Percentiles rank a stretch among this genome's conserved stretches.
Evolutionary conservation across 208 protist genomes (phyloP).

Genomic region (Herpetomonas samuelpessoai): DNA sequence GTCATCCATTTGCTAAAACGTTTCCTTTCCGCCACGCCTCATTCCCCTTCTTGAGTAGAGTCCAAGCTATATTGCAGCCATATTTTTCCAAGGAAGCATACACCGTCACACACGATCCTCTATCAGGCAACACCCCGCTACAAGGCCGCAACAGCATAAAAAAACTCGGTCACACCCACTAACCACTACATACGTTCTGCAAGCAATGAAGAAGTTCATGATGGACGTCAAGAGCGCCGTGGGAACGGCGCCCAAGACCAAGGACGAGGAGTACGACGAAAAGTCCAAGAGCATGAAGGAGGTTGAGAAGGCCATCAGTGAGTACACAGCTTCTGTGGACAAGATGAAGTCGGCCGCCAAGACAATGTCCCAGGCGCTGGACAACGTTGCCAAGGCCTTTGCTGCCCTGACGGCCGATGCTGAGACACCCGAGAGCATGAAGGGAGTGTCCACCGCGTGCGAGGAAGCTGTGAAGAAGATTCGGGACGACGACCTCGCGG

Average conservation of each 20-base stretch:
- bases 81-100: no score
- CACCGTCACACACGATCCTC: no score
- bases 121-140: no score
- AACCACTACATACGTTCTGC: background rate
- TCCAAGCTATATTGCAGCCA: no score
- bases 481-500: constrained; percentile 5
- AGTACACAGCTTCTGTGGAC: constrained; percentile 26
- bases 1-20: no score
- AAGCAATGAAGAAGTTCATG: constrained; percentile 51
- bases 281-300: constrained; percentile 20
- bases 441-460: constrained; percentile 12
- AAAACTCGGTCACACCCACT: background rate
- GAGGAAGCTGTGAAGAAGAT: constrained; percentile 14
- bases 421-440: constrained; percentile 14
- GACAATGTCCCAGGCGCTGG: constrained; percentile 21
- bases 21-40: no score
- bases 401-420: constrained; percentile 19
- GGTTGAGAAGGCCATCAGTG: constrained; percentile 15
- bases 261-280: constrained; percentile 42
- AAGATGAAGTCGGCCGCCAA: constrained; percentile 27
- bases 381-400: constrained; percentile 30
- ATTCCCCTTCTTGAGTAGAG: no score
- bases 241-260: constrained; percentile 34
- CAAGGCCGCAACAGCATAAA: no score
- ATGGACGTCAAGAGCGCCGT: constrained; percentile 35